These are phyloP conservation scores for Mycena olivaceomarginata DNA, from an alignment of 768 basidiomycete species.

Conservation along the genomic window DNA sequence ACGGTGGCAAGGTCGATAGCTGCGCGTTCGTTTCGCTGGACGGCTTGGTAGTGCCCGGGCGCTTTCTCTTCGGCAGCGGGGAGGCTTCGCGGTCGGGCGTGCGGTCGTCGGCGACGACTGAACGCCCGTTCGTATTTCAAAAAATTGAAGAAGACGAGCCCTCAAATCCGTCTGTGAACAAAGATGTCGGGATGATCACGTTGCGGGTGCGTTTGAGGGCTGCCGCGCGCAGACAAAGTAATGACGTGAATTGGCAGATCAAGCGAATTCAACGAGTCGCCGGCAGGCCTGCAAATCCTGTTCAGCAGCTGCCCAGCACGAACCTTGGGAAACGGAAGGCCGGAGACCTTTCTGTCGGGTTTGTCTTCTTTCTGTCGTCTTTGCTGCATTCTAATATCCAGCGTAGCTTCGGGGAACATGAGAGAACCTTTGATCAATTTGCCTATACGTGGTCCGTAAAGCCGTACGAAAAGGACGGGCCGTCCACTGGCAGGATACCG, in stretches of 20 bases:
- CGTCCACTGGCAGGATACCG: constrained; percentile 54
- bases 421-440: constrained; percentile 60
- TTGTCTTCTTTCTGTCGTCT: constrained; percentile 36
- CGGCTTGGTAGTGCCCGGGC: constrained; percentile 77
- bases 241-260: constrained; percentile 52
- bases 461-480: constrained; percentile 62
- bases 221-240: background rate
- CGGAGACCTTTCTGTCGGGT: constrained; percentile 71
- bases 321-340: constrained; percentile 59
- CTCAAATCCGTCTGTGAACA: constrained; percentile 47
- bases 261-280: constrained; percentile 54
- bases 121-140: constrained; percentile 79
- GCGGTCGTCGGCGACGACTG: constrained; percentile 67
- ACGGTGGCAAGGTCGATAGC: constrained; percentile 70
- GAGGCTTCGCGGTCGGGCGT: constrained; percentile 72
- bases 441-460: constrained; percentile 73
- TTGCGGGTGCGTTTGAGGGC: constrained; percentile 56
- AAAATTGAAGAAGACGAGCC: constrained; percentile 55
- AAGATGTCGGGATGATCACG: constrained; percentile 72
- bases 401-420: constrained; percentile 71
- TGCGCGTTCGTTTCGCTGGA: constrained; percentile 81
- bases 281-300: constrained; percentile 63
- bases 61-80: constrained; percentile 76
- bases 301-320: constrained; percentile 61
- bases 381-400: constrained; percentile 27